Conservation (phyloP, 805 yeast genomes). For the Kazachstania psychrophila region DNA sequence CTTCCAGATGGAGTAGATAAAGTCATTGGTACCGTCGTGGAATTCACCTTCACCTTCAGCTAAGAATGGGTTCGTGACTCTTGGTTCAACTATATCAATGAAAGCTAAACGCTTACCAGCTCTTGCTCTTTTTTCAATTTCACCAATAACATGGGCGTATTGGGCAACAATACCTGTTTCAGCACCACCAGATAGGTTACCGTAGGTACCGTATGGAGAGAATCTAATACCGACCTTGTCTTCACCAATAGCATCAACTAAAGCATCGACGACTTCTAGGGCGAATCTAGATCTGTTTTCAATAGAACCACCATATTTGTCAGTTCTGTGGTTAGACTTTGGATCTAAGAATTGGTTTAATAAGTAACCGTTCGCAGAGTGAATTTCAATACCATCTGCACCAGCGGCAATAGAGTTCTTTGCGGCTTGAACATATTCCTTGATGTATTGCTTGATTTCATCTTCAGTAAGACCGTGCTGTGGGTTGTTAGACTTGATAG, state of each 20-base stretch:
- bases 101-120: slow-evolving; percentile 34
- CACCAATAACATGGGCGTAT: slow-evolving; percentile 32
- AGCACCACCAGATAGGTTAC: slow-evolving; percentile 31
- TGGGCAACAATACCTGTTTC: slow-evolving; percentile 29
- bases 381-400: slow-evolving; percentile 57
- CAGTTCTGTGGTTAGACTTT: slow-evolving; percentile 38
- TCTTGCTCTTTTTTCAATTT: slow-evolving; percentile 32
- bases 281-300: slow-evolving; percentile 39
- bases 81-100: slow-evolving; percentile 40
- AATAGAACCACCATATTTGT: slow-evolving; percentile 46
- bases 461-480: slow-evolving; percentile 25
- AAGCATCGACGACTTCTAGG: slow-evolving; percentile 43
- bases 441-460: slow-evolving; percentile 34
- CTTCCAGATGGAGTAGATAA: slow-evolving; percentile 36
- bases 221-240: slow-evolving; percentile 39
- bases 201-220: slow-evolving; percentile 36
- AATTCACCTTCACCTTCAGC: slow-evolving; percentile 21
- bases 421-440: slow-evolving; percentile 39
- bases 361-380: slow-evolving; percentile 58
- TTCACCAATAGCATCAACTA: slow-evolving; percentile 44
- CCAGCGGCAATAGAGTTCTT: slow-evolving; percentile 28
- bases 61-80: slow-evolving; percentile 26
- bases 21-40: slow-evolving; percentile 30
- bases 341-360: slow-evolving; percentile 46
- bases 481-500: slow-evolving; percentile 26